Base-by-base conservation (phyloP, 805 yeast genomes). In the Ogataea minuta region DNA sequence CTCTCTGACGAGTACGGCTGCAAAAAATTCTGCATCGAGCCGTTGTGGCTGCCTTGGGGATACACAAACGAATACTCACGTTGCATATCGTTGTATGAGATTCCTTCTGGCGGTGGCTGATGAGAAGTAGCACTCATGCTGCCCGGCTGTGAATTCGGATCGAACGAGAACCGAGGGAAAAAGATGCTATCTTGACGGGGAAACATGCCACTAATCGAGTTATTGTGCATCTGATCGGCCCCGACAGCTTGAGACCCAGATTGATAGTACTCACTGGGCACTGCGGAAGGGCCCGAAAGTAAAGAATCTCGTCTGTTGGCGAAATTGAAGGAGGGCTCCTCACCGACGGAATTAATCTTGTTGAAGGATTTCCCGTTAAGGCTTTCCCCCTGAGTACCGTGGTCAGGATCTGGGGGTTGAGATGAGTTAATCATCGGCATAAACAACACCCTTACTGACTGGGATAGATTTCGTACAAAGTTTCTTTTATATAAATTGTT, bases 181-280 rank as follows among this genome's bases (percentile, higher is more conserved):
- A 55, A 56, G 3, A 59, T 49, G 17, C 58, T 52, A 36, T 58
- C 63, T 34, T 58, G 58, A 19, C 62, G 49, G 6, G 59, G 57
- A 32, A 48, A 56, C 31, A 48, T 36, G 4, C 50, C 44, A 9
- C 45, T 28, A 26, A 48, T 46, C 17, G 54, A 48, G 36, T 43
- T 39, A 44, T 48, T 47, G 42, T 49, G 53, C 2, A 34, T 12
- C 4, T 46, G 39, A 13, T 40, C 49, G 5, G 36, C 31, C 21
- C 25, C 43, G 7, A 17, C 40, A 17, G 19, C 36, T n/a, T 34
- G 28, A 7, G 31, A 27, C 4, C 34, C 31, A 2, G 46, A 16
- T 23, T 38, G 45, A 13, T 36, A 43, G 25, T 41, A 48, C 11
- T 49, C 53, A 29, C 34, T 41, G 15, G 54, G 9, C 8, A 34